Conservation (phyloP, 805 yeast genomes). For the Teunomyces pallodes region DNA sequence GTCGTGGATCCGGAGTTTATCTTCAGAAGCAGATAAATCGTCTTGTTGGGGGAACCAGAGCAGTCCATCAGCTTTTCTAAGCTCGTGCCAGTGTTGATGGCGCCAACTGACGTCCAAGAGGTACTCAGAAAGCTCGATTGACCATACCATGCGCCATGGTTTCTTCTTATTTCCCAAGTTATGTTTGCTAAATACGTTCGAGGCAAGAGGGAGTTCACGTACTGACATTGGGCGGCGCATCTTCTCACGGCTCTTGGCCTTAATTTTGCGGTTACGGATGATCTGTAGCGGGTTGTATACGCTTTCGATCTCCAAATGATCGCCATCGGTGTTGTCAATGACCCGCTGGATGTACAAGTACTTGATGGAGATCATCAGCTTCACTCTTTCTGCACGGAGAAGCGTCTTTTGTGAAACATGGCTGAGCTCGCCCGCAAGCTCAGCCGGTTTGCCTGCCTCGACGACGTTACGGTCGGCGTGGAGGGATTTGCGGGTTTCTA, state of each 20-base stretch:
- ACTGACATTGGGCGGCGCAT: conserved; percentile 30
- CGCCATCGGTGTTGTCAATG: conserved; percentile 17
- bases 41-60: conserved; percentile 48
- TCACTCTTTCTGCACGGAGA: conserved; percentile 49
- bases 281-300: conserved; percentile 80
- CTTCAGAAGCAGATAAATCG: conserved; percentile 1
- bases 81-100: conserved; percentile 51
- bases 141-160: conserved; percentile 56
- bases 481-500: conserved; percentile 43
- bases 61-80: conserved; percentile 43
- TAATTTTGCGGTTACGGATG: conserved; percentile 65
- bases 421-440: conserved; percentile 6
- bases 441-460: conserved; percentile 23
- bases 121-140: conserved; percentile 58
- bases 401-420: conserved; percentile 35
- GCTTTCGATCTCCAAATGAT: conserved; percentile 57
- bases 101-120: conserved; percentile 60
- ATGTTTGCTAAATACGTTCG: conserved; percentile 55
- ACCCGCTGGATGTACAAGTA: conserved; percentile 47
- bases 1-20: conserved; percentile 27
- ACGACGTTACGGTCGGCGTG: conserved; percentile 41
- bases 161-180: conserved; percentile 23
- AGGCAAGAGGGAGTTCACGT: conserved; percentile 58
- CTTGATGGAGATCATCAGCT: conserved; percentile 46
- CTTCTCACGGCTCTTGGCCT: conserved; percentile 48